A percentile compares a stretch with the other conserved stretches of the same genome.
Conservation (phyloP, 805 yeast genomes). For the Yamadazyma tumulicola region DNA sequence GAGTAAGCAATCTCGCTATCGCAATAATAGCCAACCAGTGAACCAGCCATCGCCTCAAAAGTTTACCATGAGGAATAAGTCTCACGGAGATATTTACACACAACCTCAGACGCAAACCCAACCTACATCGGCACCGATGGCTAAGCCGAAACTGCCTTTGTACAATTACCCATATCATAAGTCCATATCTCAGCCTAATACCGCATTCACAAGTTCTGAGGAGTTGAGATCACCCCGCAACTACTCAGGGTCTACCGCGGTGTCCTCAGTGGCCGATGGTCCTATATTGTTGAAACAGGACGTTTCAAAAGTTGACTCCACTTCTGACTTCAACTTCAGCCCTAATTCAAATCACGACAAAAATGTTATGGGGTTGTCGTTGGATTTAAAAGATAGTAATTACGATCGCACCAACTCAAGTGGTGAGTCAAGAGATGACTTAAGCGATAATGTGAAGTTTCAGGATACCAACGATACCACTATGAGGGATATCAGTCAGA, state of each 20-base stretch:
- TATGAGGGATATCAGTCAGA: constrained; percentile 5
- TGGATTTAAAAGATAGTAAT: constrained; percentile 12
- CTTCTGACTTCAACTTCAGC: constrained; percentile 14
- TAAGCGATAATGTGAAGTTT: neutral
- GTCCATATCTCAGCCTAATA: constrained; percentile 1
- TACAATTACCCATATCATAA: neutral
- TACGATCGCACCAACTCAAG: neutral
- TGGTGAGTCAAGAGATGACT: constrained; percentile 6
- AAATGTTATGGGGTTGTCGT: constrained; percentile 22
- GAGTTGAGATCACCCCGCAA: constrained; percentile 8
- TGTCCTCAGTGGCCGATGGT: constrained; percentile 8
- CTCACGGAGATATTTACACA: constrained; percentile 3
- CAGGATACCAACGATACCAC: constrained; percentile 12
- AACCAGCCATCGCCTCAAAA: neutral
- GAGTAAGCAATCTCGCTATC: neutral
- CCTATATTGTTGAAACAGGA: constrained; percentile 7
- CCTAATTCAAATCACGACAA: constrained; percentile 7
- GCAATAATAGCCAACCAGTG: constrained; percentile 1
- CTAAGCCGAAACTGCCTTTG: neutral
- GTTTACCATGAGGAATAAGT: constrained; percentile 1
- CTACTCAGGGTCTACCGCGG: constrained; percentile 13
- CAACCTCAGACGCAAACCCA: neutral
- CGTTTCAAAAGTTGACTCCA: constrained; percentile 2
- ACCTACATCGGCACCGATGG: neutral
- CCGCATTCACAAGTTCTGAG: constrained; percentile 1